Evolutionary conservation across 2,329 filamentous ascomycete genomes (phyloP).

Genomic region (Penicillium sp.): DNA sequence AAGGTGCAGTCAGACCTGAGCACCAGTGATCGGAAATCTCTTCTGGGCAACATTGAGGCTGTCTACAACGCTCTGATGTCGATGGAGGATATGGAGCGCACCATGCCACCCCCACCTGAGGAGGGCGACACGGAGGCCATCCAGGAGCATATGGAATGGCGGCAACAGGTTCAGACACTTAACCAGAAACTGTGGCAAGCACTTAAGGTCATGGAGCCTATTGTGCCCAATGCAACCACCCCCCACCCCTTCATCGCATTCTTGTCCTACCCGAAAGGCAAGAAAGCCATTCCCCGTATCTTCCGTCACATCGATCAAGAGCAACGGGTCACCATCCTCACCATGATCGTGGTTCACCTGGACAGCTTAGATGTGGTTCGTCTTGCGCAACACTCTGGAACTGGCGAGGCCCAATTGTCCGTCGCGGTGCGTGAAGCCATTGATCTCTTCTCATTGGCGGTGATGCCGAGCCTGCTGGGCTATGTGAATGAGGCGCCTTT

Average conservation of each 20-base stretch:
- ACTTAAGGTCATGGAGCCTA: slow-evolving; percentile 90
- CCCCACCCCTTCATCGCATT: slow-evolving; percentile 95
- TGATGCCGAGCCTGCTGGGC: slow-evolving; percentile 86
- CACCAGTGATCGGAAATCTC: slow-evolving; percentile 74
- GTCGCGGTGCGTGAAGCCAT: slow-evolving; percentile 83
- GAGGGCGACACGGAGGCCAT: slow-evolving; percentile 69
- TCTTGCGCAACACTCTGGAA: slow-evolving; percentile 67
- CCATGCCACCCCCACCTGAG: slow-evolving; percentile 68
- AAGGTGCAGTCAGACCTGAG: slow-evolving; percentile 54
- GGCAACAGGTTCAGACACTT: slow-evolving; percentile 67
- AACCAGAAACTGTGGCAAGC: slow-evolving; percentile 81
- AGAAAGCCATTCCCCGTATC: slow-evolving; percentile 90
- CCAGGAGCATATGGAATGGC: slow-evolving; percentile 77
- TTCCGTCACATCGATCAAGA: slow-evolving; percentile 92
- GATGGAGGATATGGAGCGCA: slow-evolving; percentile 88
- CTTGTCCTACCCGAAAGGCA: slow-evolving; percentile 90
- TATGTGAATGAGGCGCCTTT: slow-evolving; percentile 90
- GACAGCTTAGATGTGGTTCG: slow-evolving; percentile 89
- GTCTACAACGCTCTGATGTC: slow-evolving; percentile 88
- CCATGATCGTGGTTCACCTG: slow-evolving; percentile 91
- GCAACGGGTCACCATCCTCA: slow-evolving; percentile 88
- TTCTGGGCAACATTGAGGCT: slow-evolving; percentile 82
- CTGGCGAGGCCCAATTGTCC: slow-evolving; percentile 72
- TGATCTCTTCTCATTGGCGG: slow-evolving; percentile 81
- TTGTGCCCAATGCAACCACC: slow-evolving; percentile 67